Evolutionary conservation across 1,284 basidiomycete species (phyloP).

Genomic region (Boletellus sp.): DNA sequence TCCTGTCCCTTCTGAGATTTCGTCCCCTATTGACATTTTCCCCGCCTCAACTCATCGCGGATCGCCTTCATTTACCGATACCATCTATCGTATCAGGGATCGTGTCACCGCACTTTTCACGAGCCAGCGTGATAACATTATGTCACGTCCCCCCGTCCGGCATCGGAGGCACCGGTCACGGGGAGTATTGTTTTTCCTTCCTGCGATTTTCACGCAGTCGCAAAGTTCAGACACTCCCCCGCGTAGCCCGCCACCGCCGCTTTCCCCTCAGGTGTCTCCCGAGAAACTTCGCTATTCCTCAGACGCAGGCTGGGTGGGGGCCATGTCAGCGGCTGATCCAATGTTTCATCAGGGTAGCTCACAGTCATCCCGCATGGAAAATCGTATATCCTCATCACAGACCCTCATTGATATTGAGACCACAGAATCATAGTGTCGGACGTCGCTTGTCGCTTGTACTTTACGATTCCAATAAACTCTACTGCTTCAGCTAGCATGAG

Average conservation of each 20-base stretch:
- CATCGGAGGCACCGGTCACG: constrained; percentile 49
- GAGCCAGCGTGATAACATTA: constrained; percentile 35
- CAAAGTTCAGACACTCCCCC: constrained; percentile 45
- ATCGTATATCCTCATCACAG: constrained; percentile 28
- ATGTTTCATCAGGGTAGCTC: constrained; percentile 32
- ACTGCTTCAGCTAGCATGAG: constrained; percentile 34
- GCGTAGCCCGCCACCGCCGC: constrained; percentile 33
- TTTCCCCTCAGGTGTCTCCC: constrained; percentile 28
- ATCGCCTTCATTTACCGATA: constrained; percentile 44
- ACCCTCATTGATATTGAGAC: constrained; percentile 31
- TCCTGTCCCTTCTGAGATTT: constrained; percentile 48
- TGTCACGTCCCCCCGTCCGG: constrained; percentile 43
- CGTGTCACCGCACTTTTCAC: constrained; percentile 49
- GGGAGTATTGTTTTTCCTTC: constrained; percentile 76
- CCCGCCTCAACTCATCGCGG: constrained; percentile 36
- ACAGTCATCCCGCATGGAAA: constrained; percentile 31
- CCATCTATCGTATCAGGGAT: constrained; percentile 52
- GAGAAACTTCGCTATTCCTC: constrained; percentile 35
- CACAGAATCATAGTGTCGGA: constrained; percentile 21
- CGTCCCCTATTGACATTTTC: constrained; percentile 39
- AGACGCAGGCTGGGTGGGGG: constrained; percentile 23
- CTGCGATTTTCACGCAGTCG: constrained; percentile 66
- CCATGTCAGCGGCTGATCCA: constrained; percentile 19
- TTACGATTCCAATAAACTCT: constrained; percentile 28
- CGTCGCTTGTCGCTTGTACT: constrained; percentile 17